Evolutionary conservation across 1,139 yeast species (phyloP).

Genomic region (Geotrichum restrictum): DNA sequence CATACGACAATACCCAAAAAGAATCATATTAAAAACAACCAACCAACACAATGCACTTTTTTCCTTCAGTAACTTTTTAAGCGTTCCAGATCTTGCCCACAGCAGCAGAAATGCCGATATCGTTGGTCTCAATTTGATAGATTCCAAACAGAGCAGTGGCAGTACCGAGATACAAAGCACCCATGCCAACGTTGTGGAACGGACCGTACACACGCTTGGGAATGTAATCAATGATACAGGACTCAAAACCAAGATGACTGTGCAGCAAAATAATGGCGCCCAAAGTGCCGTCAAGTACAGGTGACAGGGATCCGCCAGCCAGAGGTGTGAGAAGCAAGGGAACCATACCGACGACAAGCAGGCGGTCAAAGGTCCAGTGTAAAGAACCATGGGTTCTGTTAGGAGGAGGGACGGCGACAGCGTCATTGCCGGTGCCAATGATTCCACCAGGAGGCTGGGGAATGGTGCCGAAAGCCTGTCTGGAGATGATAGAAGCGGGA

Average conservation of each 20-base stretch:
- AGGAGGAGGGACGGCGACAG: constrained; percentile 60
- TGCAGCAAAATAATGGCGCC: constrained; percentile 65
- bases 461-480: constrained; percentile 37
- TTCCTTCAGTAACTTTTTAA: constrained; percentile 24
- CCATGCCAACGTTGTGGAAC: constrained; percentile 59
- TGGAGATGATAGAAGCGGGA: constrained; percentile 42
- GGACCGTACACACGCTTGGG: constrained; percentile 78
- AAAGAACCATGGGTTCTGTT: constrained; percentile 70
- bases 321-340: constrained; percentile 75
- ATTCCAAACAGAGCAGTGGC: constrained; percentile 61
- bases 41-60: constrained; percentile 8
- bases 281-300: constrained; percentile 67
- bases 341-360: constrained; percentile 61
- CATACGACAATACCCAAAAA: not conserved
- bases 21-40: constrained; percentile 7
- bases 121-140: constrained; percentile 55
- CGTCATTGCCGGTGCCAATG: constrained; percentile 75
- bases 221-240: constrained; percentile 85
- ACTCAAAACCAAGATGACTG: constrained; percentile 73
- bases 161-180: constrained; percentile 56
- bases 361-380: constrained; percentile 84
- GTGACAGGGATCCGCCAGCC: constrained; percentile 57
- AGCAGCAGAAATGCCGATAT: constrained; percentile 52
- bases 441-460: constrained; percentile 42
- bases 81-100: constrained; percentile 44